Conservation (phyloP, 2,329 filamentous ascomycete genomes). For the Venturia nashicola region DNA sequence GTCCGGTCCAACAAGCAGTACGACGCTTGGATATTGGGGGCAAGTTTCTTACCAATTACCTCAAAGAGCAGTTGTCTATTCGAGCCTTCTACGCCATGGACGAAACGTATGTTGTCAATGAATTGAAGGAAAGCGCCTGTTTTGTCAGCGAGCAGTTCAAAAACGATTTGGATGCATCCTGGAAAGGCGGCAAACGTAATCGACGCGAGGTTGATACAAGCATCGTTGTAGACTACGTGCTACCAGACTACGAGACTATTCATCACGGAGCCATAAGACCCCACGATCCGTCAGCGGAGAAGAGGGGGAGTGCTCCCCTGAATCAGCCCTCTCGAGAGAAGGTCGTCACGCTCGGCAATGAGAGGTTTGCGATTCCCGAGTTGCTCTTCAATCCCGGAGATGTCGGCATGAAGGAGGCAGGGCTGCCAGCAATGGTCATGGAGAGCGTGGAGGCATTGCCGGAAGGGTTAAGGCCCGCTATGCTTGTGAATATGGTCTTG, state of each 20-base stretch:
- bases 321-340: constrained; percentile 51
- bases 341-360: constrained; percentile 75
- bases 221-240: constrained; percentile 79
- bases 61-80: constrained; percentile 79
- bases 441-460: constrained; percentile 66
- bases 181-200: constrained; percentile 62
- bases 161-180: constrained; percentile 65
- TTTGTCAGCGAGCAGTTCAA: constrained; percentile 72
- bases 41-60: constrained; percentile 84
- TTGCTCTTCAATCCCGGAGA: constrained; percentile 78
- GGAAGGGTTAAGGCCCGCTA: constrained; percentile 67
- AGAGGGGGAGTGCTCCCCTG: constrained; percentile 17
- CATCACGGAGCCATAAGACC: constrained; percentile 61
- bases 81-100: constrained; percentile 94
- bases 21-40: constrained; percentile 83
- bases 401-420: constrained; percentile 72
- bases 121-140: constrained; percentile 85
- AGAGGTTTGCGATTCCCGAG: constrained; percentile 83
- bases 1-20: constrained; percentile 67
- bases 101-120: constrained; percentile 85
- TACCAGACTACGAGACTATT: constrained; percentile 62
- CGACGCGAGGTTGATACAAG: constrained; percentile 31
- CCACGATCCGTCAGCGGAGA: constrained; percentile 42
- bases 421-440: constrained; percentile 70
- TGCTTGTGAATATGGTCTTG: constrained; percentile 77